phyloP scores from a whole-genome alignment of 2,329 filamentous ascomycete genomes.

The Niveomyces coronatus region DNA sequence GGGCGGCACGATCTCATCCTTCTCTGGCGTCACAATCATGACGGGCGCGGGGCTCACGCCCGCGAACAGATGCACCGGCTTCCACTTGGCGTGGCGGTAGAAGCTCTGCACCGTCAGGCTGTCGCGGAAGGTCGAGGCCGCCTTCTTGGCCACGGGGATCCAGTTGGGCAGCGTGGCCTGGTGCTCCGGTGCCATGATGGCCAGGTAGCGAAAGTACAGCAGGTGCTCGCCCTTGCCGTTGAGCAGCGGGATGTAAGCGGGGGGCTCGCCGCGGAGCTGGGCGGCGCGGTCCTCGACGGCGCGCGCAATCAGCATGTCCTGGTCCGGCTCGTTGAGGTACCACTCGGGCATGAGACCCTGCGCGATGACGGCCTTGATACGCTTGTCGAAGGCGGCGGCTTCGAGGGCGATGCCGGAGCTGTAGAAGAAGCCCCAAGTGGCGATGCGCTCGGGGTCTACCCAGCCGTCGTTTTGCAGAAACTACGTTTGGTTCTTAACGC shows the following conservation, averaged over 20 bases:
- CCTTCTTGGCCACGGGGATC: background rate
- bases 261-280: background rate
- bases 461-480: background rate
- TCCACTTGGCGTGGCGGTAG: background rate
- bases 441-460: background rate
- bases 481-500: background rate
- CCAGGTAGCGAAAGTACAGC: background rate
- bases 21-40: background rate
- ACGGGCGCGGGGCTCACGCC: background rate
- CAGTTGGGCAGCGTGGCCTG: background rate
- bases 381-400: background rate
- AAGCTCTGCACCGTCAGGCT: background rate
- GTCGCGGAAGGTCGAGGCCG: background rate
- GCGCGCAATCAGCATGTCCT: background rate
- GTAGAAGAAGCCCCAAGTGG: background rate
- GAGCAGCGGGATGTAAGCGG: conserved; percentile 62
- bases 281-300: background rate
- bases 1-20: background rate
- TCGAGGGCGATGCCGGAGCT: background rate
- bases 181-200: background rate
- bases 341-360: background rate
- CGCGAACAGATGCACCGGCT: background rate
- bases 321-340: background rate
- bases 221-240: conserved; percentile 70
- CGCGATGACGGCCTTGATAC: background rate